Percentiles rank a stretch among this genome's conserved stretches.
phyloP scores from a whole-genome alignment of 2,329 filamentous ascomycete genomes.

The Cephalotrichum gorgonifer region DNA sequence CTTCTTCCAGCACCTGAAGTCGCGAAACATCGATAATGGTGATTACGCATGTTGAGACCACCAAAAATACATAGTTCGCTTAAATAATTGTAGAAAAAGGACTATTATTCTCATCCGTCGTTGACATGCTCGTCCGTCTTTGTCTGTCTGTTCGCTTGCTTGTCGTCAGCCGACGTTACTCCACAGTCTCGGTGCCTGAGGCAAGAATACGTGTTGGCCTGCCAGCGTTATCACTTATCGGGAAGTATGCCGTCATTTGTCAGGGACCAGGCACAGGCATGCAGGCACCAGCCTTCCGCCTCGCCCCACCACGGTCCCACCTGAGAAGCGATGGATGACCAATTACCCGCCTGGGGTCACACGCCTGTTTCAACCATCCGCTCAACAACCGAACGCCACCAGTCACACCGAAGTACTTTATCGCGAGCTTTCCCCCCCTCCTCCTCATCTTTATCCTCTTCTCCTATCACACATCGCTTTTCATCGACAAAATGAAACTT shows the following conservation, averaged over 20 bases:
- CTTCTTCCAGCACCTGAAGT: too few species aligned
- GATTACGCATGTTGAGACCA: neutral
- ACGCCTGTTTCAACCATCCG: neutral
- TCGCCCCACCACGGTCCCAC: neutral
- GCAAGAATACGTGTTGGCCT: neutral
- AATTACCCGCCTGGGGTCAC: neutral
- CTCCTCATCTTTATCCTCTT: neutral
- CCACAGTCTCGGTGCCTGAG: neutral
- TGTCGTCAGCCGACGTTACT: neutral
- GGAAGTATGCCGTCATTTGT: neutral
- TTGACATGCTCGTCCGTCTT: too few species aligned
- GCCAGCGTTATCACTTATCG: neutral
- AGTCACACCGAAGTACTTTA: too few species aligned
- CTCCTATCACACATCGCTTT: neutral
- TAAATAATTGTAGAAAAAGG: neutral
- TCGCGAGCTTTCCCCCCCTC: neutral
- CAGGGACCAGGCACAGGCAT: neutral
- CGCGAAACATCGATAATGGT: neutral
- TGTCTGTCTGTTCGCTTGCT: neutral
- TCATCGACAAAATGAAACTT: neutral
- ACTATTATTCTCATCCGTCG: neutral
- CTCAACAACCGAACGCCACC: neutral
- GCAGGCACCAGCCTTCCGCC: neutral
- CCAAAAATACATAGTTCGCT: neutral
- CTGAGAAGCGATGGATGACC: too few species aligned